Percentiles rank a stretch among this genome's conserved stretches.
These are phyloP conservation scores for Entonaema liquescens DNA, from an alignment of 495 filamentous ascomycete species.

Conservation along the genomic window DNA sequence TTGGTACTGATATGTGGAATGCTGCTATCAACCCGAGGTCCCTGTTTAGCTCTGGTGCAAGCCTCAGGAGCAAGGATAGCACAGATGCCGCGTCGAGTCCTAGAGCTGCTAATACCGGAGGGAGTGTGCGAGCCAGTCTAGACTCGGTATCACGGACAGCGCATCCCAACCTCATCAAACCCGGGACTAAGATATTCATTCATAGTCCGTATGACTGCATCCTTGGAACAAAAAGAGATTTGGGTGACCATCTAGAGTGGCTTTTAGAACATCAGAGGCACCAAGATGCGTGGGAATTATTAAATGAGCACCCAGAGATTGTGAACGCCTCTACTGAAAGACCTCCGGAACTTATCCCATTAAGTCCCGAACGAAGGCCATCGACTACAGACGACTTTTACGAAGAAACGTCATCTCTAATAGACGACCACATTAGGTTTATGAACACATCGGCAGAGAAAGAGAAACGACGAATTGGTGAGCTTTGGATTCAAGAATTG, in stretches of 20 bases:
- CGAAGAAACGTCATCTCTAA: constrained; percentile 75
- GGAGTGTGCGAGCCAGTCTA: constrained; percentile 37
- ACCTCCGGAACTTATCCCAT: constrained; percentile 46
- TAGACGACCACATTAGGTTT: constrained; percentile 56
- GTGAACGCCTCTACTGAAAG: constrained; percentile 55
- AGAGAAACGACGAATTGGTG: constrained; percentile 91
- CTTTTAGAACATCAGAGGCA: constrained; percentile 80
- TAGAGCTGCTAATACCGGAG: constrained; percentile 40
- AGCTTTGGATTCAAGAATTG: constrained; percentile 89
- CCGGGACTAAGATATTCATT: constrained; percentile 91
- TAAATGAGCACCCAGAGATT: constrained; percentile 85
- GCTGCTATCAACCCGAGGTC: constrained; percentile 83
- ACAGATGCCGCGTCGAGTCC: constrained; percentile 52
- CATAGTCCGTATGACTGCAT: constrained; percentile 96
- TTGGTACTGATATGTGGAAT: constrained; percentile 74
- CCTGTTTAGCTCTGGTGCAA: constrained; percentile 86
- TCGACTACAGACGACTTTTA: constrained; percentile 76
- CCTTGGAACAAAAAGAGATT: constrained; percentile 82
- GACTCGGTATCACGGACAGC: constrained; percentile 36
- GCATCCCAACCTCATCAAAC: constrained; percentile 61
- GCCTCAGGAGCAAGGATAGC: constrained; percentile 77
- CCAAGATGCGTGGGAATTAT: constrained; percentile 84
- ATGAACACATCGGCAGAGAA: constrained; percentile 73
- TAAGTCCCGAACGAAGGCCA: constrained; percentile 59
- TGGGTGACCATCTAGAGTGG: constrained; percentile 86